Evolutionary conservation across 2,329 filamentous ascomycete species (phyloP).

Genomic region (Cordyceps farinosa): DNA sequence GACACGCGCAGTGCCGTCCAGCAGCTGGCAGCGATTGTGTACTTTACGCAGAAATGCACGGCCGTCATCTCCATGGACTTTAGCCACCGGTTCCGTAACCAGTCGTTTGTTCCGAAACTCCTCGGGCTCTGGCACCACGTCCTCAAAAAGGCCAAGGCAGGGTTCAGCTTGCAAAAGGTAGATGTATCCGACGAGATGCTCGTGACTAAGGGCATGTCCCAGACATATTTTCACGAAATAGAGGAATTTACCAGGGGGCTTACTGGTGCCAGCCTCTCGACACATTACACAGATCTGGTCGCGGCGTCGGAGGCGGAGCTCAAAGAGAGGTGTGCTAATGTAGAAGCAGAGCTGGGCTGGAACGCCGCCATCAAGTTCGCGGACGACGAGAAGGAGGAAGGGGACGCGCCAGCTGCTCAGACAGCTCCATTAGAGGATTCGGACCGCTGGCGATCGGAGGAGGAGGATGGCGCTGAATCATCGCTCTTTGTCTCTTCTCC

Average conservation of each 20-base stretch:
- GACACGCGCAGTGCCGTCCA: background rate
- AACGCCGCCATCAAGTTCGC: background rate
- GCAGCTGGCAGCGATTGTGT: background rate
- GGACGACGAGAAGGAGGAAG: background rate
- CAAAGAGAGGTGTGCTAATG: background rate
- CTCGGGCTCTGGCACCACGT: background rate
- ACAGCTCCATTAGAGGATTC: too few relatives aligned
- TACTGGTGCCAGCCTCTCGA: background rate
- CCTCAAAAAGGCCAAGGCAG: background rate
- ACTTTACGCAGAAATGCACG: background rate
- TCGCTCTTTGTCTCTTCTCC: too few relatives aligned
- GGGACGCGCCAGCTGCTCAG: background rate
- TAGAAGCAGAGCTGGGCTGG: background rate
- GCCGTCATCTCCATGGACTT: background rate
- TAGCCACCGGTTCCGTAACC: background rate
- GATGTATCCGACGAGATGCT: background rate
- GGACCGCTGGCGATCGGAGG: too few relatives aligned
- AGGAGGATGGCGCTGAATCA: too few relatives aligned
- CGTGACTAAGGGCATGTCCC: background rate
- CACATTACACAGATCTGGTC: background rate
- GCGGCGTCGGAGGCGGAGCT: background rate
- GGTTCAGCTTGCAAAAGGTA: background rate
- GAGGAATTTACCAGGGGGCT: background rate
- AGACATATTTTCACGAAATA: background rate
- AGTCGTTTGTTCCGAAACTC: background rate